Evolutionary conservation across 257 asterid species (phyloP), one percentile per base, ranked within the genome.

Genomic region (Cordia subcordata): DNA sequence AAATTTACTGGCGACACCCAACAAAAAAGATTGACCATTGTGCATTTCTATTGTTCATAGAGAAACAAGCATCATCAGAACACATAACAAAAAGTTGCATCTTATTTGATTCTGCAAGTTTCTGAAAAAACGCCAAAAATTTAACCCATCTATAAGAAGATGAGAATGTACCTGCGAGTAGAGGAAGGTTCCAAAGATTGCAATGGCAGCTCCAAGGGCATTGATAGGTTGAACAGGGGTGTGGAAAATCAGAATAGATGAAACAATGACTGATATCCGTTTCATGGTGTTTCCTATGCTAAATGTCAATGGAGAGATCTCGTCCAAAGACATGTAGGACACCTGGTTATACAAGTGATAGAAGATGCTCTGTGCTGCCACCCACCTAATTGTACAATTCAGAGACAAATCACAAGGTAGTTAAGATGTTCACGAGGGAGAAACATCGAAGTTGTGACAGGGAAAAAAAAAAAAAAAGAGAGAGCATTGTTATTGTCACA

Each of bases 151-250:
- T 27, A 39, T 6, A 13, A 11, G 11, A 16, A 52, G 16, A 17
- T 1, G 54, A 33, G 23, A 15, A 45, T 19, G 55, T 8, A 64
- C 70, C 62, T 66, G 71, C 17, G 71, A 66, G 40, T 66, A 66
- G 19, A 66, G 40, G 65, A 57, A 57, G 54, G 71, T 66, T 49
- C 71, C 71, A 1, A 58, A 50, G 53, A 66, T 44, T 15, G 71
- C 71, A 3, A 66, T 66, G 13, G 65, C 71, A 15, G 71, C 71
- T 57, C 71, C 71, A 58, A 66, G 71, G 49, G 71, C 71, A 38
- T 66, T 66, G 37, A 57, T 22, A 12, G 71, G 71, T 11, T 60
- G 71, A n/a, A 66, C 37, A 11, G 71, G 71, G 11, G 71, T 66
- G 17, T 23, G 53, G 71, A 66, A 66, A 55, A 66, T 66, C 5